phyloP scores from a whole-genome alignment of 1,139 yeast species.

The Diutina neorugosa region DNA sequence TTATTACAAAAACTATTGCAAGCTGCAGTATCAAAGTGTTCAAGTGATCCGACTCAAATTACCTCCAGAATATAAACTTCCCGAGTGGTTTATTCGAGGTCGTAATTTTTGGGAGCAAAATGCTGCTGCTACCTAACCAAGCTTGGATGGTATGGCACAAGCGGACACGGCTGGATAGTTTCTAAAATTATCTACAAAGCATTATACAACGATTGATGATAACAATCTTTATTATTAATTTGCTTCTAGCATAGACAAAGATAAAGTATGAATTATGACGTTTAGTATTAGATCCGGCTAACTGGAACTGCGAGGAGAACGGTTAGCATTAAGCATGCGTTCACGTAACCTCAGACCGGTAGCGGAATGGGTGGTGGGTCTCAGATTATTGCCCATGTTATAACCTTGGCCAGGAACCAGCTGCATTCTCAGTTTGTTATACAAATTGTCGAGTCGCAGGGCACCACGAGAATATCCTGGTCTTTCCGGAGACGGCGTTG shows the following conservation, averaged over 20 bases:
- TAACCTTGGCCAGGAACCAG: constrained; percentile 12
- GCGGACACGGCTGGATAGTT: neutral
- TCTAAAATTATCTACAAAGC: neutral
- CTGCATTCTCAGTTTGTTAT: constrained; percentile 32
- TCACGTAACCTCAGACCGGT: constrained; percentile 19
- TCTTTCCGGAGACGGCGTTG: neutral
- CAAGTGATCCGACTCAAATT: constrained; percentile 34
- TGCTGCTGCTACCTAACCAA: constrained; percentile 3
- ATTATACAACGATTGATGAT: too few relatives aligned
- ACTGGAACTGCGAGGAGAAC: neutral
- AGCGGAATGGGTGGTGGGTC: constrained; percentile 17
- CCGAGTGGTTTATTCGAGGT: constrained; percentile 59
- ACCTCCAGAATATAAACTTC: constrained; percentile 52
- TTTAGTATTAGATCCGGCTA: neutral
- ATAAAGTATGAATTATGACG: neutral
- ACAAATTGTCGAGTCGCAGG: constrained; percentile 25
- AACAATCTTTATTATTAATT: too few relatives aligned
- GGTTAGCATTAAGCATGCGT: constrained; percentile 15
- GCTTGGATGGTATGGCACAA: neutral
- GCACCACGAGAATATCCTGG: neutral
- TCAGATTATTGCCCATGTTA: constrained; percentile 11
- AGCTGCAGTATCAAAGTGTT: constrained; percentile 23
- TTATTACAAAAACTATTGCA: constrained; percentile 22
- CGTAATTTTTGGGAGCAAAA: constrained; percentile 49
- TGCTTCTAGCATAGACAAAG: neutral